Percentiles rank a stretch among this genome's conserved stretches.
Conservation (phyloP, 1,139 yeast species). For the Candida sojae region DNA sequence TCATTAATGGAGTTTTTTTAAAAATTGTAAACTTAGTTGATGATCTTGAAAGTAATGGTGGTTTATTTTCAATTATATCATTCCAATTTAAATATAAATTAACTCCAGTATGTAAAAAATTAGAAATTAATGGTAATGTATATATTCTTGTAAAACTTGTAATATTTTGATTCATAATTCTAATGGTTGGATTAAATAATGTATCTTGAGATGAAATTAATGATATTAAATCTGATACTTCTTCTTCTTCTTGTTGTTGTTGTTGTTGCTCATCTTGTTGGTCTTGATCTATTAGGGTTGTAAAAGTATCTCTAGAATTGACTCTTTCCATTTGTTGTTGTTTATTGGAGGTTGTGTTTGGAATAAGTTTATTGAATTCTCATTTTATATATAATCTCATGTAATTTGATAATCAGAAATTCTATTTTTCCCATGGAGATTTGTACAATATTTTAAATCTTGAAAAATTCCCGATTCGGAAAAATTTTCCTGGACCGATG, state of each 20-base stretch:
- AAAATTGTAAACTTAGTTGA: slow-evolving; percentile 28
- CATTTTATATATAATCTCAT: too few relatives aligned
- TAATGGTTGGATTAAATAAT: slow-evolving; percentile 19
- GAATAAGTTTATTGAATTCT: too few relatives aligned
- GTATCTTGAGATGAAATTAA: slow-evolving; percentile 32
- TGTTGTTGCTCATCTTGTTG: not conserved
- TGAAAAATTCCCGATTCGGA: too few relatives aligned
- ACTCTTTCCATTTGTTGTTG: not conserved
- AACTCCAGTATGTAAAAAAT: slow-evolving; percentile 29
- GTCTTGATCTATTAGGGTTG: slow-evolving; percentile 4
- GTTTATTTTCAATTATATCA: slow-evolving; percentile 4
- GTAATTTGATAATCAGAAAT: too few relatives aligned
- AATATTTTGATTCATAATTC: slow-evolving; percentile 25
- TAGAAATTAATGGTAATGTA: slow-evolving; percentile 31
- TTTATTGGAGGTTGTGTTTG: too few relatives aligned
- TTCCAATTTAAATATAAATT: slow-evolving; percentile 8
- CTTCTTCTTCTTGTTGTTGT: not conserved
- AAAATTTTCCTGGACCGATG: too few relatives aligned
- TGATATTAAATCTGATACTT: slow-evolving; percentile 16
- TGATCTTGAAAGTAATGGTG: slow-evolving; percentile 25
- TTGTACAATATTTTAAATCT: too few relatives aligned
- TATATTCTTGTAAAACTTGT: slow-evolving; percentile 21
- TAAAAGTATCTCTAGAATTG: not conserved
- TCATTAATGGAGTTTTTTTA: slow-evolving; percentile 31
- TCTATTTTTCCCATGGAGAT: too few relatives aligned